Base-by-base conservation (phyloP, 2,329 filamentous ascomycete species). In the Spiromastix sp. region DNA sequence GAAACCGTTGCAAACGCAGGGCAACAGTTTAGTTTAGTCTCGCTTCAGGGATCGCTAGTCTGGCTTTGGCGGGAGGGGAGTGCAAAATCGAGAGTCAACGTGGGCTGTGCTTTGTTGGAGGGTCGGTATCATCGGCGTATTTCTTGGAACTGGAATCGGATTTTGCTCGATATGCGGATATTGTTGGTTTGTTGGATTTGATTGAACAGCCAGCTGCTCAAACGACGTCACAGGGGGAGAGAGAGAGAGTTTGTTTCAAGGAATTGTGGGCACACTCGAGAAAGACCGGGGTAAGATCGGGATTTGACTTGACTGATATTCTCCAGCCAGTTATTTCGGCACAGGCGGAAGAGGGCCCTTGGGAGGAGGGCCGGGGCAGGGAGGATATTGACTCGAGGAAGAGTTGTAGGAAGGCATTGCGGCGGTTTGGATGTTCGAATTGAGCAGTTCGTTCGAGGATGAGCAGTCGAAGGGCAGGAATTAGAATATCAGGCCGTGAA, bases 301-400 rank as follows among this genome's bases (percentile, higher is more conserved):
- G 19, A 21, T 30, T n/a, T 11, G 16, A 5, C 15, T 20, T 21
- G 21, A 24, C 7, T 24, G 21, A 24, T 7, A n/a, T 7, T 24
- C 21, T 24, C 21, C n/a, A 7, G 21, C 13, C 13, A 11, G 6
- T 36, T 42, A 47, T 35, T 47, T 47, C 10, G 44, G 44, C 15
- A 47, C 32, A 5, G 44, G 44, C 13, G 44, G 44, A 19, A 47
- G 44, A 33, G 44, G 44, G 25, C 44, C 44, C 18, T 41, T 45
- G 20, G 44, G 44, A 5, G 44, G 44, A 19, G 44, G 44, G 18
- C 44, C 44, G 5, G 44, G 44, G 39, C 44, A 47, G 16, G 44
- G 44, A 45, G 44, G 44, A 29, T 39, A 45, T 38, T 47, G 44
- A n/a, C 29, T 37, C 11, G 39, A 31, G 39, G 30, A 34, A 18